Evolutionary conservation across 1,139 yeast genomes (phyloP), one percentile per base, ranked within the genome.

Genomic region (Cylindricascospora bacillispora): DNA sequence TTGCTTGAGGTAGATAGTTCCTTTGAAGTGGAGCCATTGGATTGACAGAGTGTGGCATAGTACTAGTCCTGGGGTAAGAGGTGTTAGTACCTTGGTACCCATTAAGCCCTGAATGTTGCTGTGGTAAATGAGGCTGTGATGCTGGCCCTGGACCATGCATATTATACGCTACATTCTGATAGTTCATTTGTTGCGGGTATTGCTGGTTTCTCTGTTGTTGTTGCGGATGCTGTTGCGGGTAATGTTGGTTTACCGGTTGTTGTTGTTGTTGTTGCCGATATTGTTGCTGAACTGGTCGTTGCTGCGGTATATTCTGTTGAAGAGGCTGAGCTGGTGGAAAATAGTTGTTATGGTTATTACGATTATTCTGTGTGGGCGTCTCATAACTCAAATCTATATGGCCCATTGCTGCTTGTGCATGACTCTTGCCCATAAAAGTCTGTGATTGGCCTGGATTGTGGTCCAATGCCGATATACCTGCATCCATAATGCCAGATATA

Each of bases 381-480:
- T 64, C 68, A 15, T 60, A 42, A 6, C 56, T 37, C 9, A 65
- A 49, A 33, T 63, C 67, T 16, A 65, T 63, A 36, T 44, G 50
- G 1, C 67, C 69, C 5, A 59, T 42, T 17, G 59, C 59, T 28
- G 41, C 47, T 23, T 50, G 53, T 22, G 63, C 37, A 15, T 60
- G 47, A 34, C 57, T 56, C 31, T 47, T 56, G 35, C 63, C 39
- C 33, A 53, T 24, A 28, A 40, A 43, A 6, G 38, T 44, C 23
- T 29, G 36, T 5, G 38, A 30, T 4, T 42, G 32, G 14, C 30
- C 26, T n/a, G 28, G 33, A 14, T 26, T 29, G 13, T 28, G 32
- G 19, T 27, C 27, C 25, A 37, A 25, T 6, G 39, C 35, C 15
- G 43, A 29, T 15, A 36, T 20, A 12, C 45, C 45, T 14, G 45